Base-by-base conservation (phyloP, 1,139 yeast genomes). In the Saccharomycopsis hybrid region DNA sequence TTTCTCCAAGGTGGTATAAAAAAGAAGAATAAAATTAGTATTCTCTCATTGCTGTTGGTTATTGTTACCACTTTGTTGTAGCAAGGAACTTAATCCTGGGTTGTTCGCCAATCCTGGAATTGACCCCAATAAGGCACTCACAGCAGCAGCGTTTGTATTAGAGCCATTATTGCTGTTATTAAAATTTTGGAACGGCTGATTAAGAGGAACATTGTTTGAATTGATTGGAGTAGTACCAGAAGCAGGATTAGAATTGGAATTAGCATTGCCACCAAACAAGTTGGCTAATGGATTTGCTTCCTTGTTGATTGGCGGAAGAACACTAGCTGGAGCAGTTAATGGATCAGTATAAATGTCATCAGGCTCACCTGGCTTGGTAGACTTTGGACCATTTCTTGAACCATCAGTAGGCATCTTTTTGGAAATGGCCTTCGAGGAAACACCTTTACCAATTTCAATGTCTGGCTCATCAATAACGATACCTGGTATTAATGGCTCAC, bases 381-480 rank as follows among this genome's bases (percentile, higher is more conserved):
- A 84, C 62, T 84, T 79, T 37, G 95, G 95, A 4, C 95, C 95
- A 64, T 84, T 83, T 68, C 86, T 77, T 5, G 89, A 79, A n/a
- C 88, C 80, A 64, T 87, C 86, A 8, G 92, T 85, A 11, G 94
- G 94, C 90, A 85, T 84, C 62, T 82, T 85, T 66, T 80, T 82
- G 3, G 92, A 83, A 70, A 88, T 88, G 29, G 96, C 92, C 67
- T 90, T 90, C 2, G 97, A 87, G 0, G 96, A 85, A 43, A 89
- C 85, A 55, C 97, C 97, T 46, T 89, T 82, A 47, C 97, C 97
- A 50, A 92, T 86, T 65, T 89, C 96, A 60, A 92, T 92, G 69
- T 92, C 98, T 2, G 98, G 98, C 66, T 92, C 98, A 65, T 92
- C 98, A 62, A 92, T 80, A 30, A 84, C 88, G 65, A 88, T 71